Conservation (phyloP, 805 yeast genomes). For the Cephaloascus fragrans region DNA sequence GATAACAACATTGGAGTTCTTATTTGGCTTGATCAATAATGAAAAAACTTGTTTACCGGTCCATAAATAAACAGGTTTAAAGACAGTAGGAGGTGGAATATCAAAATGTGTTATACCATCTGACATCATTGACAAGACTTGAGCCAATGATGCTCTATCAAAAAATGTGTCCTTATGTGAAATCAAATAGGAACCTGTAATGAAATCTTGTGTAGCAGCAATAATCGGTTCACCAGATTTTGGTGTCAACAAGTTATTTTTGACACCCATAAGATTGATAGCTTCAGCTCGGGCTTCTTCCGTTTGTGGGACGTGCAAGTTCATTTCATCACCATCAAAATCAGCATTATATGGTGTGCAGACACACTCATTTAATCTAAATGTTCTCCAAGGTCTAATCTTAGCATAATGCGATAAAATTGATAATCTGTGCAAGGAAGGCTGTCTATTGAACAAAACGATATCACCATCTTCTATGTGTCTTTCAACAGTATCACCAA, state of each 20-base stretch:
- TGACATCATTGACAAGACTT: slow-evolving; percentile 88
- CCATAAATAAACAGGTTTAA: slow-evolving; percentile 88
- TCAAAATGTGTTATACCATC: slow-evolving; percentile 86
- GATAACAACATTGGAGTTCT: slow-evolving; percentile 65
- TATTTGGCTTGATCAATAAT: slow-evolving; percentile 76
- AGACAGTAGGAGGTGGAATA: slow-evolving; percentile 88
- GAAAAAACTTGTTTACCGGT: slow-evolving; percentile 96
- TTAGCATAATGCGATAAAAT: slow-evolving; percentile 94
- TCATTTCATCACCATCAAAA: slow-evolving; percentile 99
- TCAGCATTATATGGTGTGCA: slow-evolving; percentile 99
- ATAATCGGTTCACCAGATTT: slow-evolving; percentile 98
- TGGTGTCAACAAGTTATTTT: slow-evolving; percentile 89
- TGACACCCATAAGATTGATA: slow-evolving; percentile 96
- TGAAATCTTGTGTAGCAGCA: slow-evolving; percentile 99
- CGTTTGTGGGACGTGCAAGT: slow-evolving; percentile 96
- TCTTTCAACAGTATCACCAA: slow-evolving; percentile 93
- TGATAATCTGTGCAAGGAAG: slow-evolving; percentile 90
- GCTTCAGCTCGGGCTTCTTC: slow-evolving; percentile 99
- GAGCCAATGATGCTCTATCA: slow-evolving; percentile 78
- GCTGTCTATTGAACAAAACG: slow-evolving; percentile 94
- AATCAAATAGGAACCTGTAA: slow-evolving; percentile 89
- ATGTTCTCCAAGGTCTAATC: slow-evolving; percentile 96
- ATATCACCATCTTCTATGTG: slow-evolving; percentile 97
- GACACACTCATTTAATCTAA: slow-evolving; percentile 94
- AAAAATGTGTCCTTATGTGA: slow-evolving; percentile 90